Percentiles rank a stretch among this genome's conserved stretches.
phyloP scores from a whole-genome alignment of 1,284 basidiomycete species.

The Phaffia rhodozyma region DNA sequence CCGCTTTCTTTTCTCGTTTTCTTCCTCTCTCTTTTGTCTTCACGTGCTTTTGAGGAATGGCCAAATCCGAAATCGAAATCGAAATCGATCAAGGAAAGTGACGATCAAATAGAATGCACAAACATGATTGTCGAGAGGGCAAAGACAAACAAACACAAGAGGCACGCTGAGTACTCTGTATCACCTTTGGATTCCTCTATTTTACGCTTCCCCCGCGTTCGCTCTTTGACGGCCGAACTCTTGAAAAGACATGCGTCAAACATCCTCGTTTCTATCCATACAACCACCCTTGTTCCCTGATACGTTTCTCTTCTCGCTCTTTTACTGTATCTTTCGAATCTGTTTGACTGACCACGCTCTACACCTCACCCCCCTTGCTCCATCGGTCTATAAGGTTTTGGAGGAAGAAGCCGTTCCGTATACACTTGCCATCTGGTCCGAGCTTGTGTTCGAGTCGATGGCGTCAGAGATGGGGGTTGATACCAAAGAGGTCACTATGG shows the following conservation, averaged over 20 bases:
- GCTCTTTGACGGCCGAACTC: not conserved
- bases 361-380: not conserved
- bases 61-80: no score
- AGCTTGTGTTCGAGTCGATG: slow-evolving; percentile 9
- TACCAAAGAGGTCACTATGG: slow-evolving; percentile 2
- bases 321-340: not conserved
- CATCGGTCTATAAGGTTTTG: not conserved
- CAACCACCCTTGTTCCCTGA: no score
- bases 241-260: no score
- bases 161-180: no score
- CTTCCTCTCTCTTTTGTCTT: not conserved
- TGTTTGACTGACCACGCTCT: not conserved
- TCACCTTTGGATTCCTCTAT: no score
- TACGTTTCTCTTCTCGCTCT: no score
- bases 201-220: not conserved
- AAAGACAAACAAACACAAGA: no score
- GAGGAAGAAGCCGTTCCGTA: slow-evolving; percentile 15
- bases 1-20: not conserved
- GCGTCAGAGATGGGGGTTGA: slow-evolving; percentile 10
- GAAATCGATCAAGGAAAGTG: no score
- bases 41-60: not conserved
- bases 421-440: slow-evolving; percentile 3
- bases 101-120: no score
- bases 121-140: no score
- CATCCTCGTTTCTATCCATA: no score